Evolutionary conservation across 2,329 filamentous ascomycete genomes (phyloP), one percentile per base, ranked within the genome.

Genomic region (Microsporum audouinii): DNA sequence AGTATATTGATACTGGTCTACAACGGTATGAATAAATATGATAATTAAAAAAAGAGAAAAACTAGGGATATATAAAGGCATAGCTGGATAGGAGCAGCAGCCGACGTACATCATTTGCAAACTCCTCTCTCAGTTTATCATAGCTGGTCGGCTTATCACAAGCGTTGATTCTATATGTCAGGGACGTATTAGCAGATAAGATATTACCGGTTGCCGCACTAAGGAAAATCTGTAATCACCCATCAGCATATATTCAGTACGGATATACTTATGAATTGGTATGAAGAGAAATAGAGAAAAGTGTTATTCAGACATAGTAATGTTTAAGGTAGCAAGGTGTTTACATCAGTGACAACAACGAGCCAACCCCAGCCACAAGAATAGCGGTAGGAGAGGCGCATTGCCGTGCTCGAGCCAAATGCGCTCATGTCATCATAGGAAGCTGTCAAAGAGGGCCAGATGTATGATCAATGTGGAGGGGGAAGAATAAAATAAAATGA

Each of bases 371-470:
- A 77, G 78, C 78, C 76, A 80, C 87, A 89, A 92, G 83, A 87
- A 96, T 85, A 88, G 87, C 80, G 77, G 77, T 80, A 80, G 79
- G 79, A 76, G 76, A 70, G 76, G 73, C 78, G 77, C 78, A 80
- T 79, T 77, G 80, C 85, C 84, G 91, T 95, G 82, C 92, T 97
- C 92, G 90, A 97, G 92, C 92, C 92, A 97, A 97, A 97, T 97
- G 92, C 92, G 91, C 92, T 97, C 92, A 92, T 90, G 92, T 97
- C 92, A 97, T 97, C 92, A 95, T 91, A 73, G 64, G 68, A 75
- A 63, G 60, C 45, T 38, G 34, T 12, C 17, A 45, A 60, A 51
- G 61, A 63, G 58, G 58, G 62, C 56, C 5, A 36, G 7, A 47
- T 5, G 43, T 29, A 23, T 8, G 27, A 5, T 23, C 7, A 29